Conservation (phyloP, 257 asterid genomes). For the Ballota nigra region DNA sequence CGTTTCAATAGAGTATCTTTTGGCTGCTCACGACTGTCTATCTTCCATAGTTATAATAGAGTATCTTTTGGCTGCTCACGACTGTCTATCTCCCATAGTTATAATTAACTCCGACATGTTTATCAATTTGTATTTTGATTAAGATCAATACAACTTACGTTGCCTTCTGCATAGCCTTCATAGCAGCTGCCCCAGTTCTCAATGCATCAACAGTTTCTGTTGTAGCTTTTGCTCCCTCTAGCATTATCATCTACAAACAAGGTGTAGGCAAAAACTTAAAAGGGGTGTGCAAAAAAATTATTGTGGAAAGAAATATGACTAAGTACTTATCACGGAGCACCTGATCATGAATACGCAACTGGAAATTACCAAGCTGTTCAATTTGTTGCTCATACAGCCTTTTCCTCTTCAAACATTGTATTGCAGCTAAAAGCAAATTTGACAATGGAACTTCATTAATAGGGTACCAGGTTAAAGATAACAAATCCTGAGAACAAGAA, state of each 20-base stretch:
- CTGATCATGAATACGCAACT: conserved; percentile 86
- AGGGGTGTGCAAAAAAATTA: not conserved
- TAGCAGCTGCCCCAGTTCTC: conserved; percentile 87
- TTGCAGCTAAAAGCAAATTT: conserved; percentile 55
- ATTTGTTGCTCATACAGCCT: conserved; percentile 80
- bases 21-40: conserved; percentile 2
- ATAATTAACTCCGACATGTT: not conserved
- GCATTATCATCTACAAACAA: conserved; percentile 67
- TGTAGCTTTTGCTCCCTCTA: conserved; percentile 88
- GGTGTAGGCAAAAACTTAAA: conserved; percentile 3
- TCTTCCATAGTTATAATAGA: not conserved
- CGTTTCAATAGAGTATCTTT: not conserved
- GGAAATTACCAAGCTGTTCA: conserved; percentile 83
- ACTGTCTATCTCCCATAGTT: not conserved
- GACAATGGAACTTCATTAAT: conserved; percentile 4
- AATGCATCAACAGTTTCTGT: conserved; percentile 88
- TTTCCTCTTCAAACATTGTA: conserved; percentile 82
- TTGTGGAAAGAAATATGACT: not conserved
- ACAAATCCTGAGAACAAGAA: not conserved
- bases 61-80: conserved; percentile 4
- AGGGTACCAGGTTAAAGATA: conserved; percentile 6
- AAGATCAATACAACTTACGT: conserved; percentile 46
- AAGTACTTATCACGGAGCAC: conserved; percentile 33
- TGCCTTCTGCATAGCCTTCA: conserved; percentile 92
- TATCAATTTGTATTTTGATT: not conserved